Evolutionary conservation across 2,329 filamentous ascomycete genomes (phyloP).

Genomic region (Zymoseptoria ardabiliae): DNA sequence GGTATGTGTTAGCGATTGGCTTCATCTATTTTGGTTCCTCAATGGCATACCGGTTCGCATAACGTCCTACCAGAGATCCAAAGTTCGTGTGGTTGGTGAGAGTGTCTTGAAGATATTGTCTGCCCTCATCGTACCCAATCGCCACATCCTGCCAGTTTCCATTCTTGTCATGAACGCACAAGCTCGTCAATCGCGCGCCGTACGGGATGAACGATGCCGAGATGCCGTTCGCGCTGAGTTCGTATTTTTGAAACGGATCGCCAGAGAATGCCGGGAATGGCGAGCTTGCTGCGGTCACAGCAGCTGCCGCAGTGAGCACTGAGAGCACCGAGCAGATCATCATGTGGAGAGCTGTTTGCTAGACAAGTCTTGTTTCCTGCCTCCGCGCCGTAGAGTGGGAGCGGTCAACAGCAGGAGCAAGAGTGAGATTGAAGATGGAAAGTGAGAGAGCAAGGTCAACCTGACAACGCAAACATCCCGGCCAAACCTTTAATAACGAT

Average conservation of each 20-base stretch:
- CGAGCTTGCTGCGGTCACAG: conserved; percentile 14
- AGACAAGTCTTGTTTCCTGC: conserved; percentile 17
- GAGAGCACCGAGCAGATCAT: conserved; percentile 13
- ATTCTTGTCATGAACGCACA: conserved; percentile 18
- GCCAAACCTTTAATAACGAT: background rate
- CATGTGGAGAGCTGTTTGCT: background rate
- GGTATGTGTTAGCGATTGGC: background rate
- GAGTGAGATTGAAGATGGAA: background rate
- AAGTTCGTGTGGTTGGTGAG: conserved; percentile 49
- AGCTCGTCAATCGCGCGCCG: conserved; percentile 20
- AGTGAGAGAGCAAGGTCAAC: background rate
- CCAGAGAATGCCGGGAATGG: conserved; percentile 19
- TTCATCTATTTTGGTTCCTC: background rate
- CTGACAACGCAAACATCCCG: too few species aligned
- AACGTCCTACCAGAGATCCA: conserved; percentile 51
- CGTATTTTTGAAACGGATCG: conserved; percentile 18
- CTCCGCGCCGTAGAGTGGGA: background rate
- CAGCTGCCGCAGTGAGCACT: conserved; percentile 20
- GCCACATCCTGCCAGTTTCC: conserved; percentile 41
- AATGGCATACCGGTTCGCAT: conserved; percentile 36
- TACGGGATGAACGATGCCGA: conserved; percentile 20
- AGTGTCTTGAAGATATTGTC: conserved; percentile 32
- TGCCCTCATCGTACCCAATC: conserved; percentile 43
- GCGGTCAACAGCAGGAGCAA: background rate
- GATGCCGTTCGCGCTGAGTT: conserved; percentile 17